Base-by-base conservation (phyloP, 371 early-diverging fungal species). In the Syncephalastrum racemosum region DNA sequence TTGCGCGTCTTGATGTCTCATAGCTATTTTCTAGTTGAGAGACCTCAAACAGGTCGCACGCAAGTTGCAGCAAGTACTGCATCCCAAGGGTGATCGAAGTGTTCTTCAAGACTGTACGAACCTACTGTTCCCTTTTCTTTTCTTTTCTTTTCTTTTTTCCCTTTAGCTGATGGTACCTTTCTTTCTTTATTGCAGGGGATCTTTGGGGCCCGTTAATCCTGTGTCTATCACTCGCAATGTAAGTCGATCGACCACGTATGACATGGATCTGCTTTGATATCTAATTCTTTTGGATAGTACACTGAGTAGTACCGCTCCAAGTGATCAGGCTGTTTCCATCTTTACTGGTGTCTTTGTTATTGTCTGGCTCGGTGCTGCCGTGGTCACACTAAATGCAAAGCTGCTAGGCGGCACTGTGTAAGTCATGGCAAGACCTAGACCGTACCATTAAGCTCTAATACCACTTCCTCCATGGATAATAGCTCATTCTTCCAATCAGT, bases 161-260 rank as follows among this genome's bases (percentile, higher is more conserved):
- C 2, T 31, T 31, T 20, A 20, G 4, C n/a, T 44, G 19, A 20
- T 23, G 20, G 8, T 19, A 56, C 14, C 16, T 44, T 27, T 43
- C n/a, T n/a, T 39, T 43, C 31, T 19, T 44, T 13, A n/a, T 31
- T 45, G 20, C 65, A 91, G 92, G 95, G 94, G 97, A 96, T 75
- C 77, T 95, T 20, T 97, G 97, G 97, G 97, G 97, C 7, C 97
- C 97, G 18, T 77, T 97, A 50, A 75, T 97, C 49, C 81, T 97
- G 60, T 96, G 96, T 63, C 74, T 95, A 52, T 75, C 85, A 7
- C 71, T 97, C 53, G 92, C 97, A 13, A 82, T 93, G 70, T 70
- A 66, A 56, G 66, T 54, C 18, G n/a, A n/a, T n/a, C n/a, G n/a
- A n/a, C n/a, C n/a, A n/a, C n/a, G 15, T 31, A 3, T 19, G 16